Evolutionary conservation across 768 basidiomycete species (phyloP).

Genomic region (Hericium coralloides): DNA sequence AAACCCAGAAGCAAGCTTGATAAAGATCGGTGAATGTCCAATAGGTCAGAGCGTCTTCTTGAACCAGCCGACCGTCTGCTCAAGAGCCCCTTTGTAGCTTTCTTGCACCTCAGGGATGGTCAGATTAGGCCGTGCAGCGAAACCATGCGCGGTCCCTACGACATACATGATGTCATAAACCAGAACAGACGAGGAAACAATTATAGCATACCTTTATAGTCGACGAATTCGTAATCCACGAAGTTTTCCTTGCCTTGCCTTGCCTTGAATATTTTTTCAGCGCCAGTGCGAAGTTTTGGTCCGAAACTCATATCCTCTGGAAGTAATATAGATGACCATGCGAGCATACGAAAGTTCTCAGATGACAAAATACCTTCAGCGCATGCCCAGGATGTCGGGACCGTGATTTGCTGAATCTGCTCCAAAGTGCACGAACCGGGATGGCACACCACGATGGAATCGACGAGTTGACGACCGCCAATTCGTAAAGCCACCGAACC

Average conservation of each 20-base stretch:
- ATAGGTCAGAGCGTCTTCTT: conserved; percentile 26
- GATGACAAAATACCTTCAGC: conserved; percentile 25
- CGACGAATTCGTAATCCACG: conserved; percentile 27
- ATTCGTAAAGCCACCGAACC: conserved; percentile 22
- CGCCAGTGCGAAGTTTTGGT: conserved; percentile 17
- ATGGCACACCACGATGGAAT: conserved; percentile 32
- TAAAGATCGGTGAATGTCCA: neutral
- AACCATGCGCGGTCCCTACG: conserved; percentile 39
- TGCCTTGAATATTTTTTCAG: conserved; percentile 23
- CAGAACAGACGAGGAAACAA: neutral
- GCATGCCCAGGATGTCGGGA: conserved; percentile 24
- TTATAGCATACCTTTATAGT: conserved; percentile 24
- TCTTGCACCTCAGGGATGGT: conserved; percentile 31
- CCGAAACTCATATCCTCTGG: conserved; percentile 27
- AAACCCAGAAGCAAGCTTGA: neutral
- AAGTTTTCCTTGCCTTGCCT: conserved; percentile 21
- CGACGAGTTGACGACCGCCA: conserved; percentile 23
- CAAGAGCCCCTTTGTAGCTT: conserved; percentile 34
- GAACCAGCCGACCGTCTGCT: conserved; percentile 35
- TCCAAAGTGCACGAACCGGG: conserved; percentile 25
- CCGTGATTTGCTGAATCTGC: conserved; percentile 28
- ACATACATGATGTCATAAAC: conserved; percentile 2
- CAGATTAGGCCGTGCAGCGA: conserved; percentile 38
- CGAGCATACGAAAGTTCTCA: neutral
- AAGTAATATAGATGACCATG: neutral